These are phyloP conservation scores for Phytophthora lateralis DNA, from an alignment of 352 stramenopile species.

Conservation along the genomic window DNA sequence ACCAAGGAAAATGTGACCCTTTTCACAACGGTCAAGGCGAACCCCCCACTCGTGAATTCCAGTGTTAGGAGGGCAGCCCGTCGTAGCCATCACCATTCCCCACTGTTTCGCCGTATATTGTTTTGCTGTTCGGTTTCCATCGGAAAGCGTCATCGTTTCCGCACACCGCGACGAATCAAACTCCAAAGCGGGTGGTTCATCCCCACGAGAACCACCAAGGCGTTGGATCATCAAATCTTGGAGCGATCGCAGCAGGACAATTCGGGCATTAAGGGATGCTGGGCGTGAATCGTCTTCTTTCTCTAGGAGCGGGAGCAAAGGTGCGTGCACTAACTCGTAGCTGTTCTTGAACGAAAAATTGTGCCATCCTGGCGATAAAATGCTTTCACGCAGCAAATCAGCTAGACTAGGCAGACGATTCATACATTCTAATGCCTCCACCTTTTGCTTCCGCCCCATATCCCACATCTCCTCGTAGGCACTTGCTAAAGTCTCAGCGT, in stretches of 20 bases:
- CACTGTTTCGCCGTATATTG: slow-evolving; percentile 92
- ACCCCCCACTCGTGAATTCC: slow-evolving; percentile 90
- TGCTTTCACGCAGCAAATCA: slow-evolving; percentile 72
- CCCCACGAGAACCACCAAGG: slow-evolving; percentile 69
- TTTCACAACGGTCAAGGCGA: slow-evolving; percentile 87
- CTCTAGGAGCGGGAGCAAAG: slow-evolving; percentile 72
- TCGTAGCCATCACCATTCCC: slow-evolving; percentile 91
- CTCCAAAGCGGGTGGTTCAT: slow-evolving; percentile 81
- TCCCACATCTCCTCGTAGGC: slow-evolving; percentile 82
- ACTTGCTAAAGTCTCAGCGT: slow-evolving; percentile 53
- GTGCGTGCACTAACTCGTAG: slow-evolving; percentile 70
- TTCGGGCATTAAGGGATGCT: slow-evolving; percentile 44
- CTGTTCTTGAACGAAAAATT: slow-evolving; percentile 63
- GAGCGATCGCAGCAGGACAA: slow-evolving; percentile 77
- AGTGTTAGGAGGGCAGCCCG: slow-evolving; percentile 81
- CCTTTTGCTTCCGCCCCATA: slow-evolving; percentile 56
- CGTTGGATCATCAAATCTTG: slow-evolving; percentile 88
- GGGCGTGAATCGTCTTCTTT: slow-evolving; percentile 24
- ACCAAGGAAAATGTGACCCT: slow-evolving; percentile 90
- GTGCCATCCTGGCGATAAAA: slow-evolving; percentile 60
- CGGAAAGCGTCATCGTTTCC: slow-evolving; percentile 89
- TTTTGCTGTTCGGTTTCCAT: slow-evolving; percentile 83
- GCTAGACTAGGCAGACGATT: slow-evolving; percentile 57
- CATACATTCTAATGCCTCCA: slow-evolving; percentile 75
- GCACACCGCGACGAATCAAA: slow-evolving; percentile 88